phyloP scores from a whole-genome alignment of 352 stramenopile genomes.

The Globisporangium spiculum region DNA sequence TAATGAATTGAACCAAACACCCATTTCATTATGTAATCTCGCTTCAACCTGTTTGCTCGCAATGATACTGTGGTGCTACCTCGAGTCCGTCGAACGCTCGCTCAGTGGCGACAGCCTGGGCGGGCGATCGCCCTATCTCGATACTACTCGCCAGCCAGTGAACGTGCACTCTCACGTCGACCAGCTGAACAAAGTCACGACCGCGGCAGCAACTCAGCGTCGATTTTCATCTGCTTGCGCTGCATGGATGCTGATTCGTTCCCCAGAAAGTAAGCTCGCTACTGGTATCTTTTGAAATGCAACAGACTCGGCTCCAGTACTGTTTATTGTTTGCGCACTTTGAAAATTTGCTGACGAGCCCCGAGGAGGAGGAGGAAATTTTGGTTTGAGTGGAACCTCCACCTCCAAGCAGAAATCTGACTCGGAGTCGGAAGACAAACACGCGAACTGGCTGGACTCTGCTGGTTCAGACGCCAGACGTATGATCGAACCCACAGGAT shows the following conservation, averaged over 20 bases:
- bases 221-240: constrained; percentile 30
- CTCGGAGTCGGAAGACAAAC: neutral
- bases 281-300: no score
- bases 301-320: no score
- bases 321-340: neutral
- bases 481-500: no score
- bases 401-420: neutral
- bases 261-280: no score
- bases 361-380: neutral
- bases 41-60: constrained; percentile 27
- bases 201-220: constrained; percentile 18
- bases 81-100: constrained; percentile 33
- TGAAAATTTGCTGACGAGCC: neutral
- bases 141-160: constrained; percentile 20
- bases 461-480: no score
- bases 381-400: neutral
- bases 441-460: neutral
- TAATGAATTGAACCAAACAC: no score
- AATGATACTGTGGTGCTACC: constrained; percentile 50
- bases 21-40: no score
- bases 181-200: constrained; percentile 36
- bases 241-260: constrained; percentile 26
- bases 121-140: neutral
- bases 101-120: constrained; percentile 24
- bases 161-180: constrained; percentile 29